Percentiles rank a stretch among this genome's conserved stretches.
Evolutionary conservation across 768 basidiomycete genomes (phyloP).

Genomic region (Trametes cinnabarina): DNA sequence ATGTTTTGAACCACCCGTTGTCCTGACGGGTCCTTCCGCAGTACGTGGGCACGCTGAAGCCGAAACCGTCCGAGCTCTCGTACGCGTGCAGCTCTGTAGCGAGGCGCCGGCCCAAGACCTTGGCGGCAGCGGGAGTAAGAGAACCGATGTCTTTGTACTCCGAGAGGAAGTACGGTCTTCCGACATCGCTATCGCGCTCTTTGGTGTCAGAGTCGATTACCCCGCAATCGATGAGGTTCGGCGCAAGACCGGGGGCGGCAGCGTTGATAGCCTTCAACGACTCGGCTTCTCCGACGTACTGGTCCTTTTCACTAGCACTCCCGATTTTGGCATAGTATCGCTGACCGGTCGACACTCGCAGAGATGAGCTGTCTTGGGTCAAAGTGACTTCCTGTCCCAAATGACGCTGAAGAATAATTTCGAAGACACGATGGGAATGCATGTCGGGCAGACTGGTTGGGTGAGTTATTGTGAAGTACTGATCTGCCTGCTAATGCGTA

Average conservation of each 20-base stretch:
- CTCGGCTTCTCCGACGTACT: constrained; percentile 66
- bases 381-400: constrained; percentile 51
- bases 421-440: constrained; percentile 33
- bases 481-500: too few relatives aligned
- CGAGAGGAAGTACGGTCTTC: constrained; percentile 64
- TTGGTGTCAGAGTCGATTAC: constrained; percentile 28
- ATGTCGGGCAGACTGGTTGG: too few relatives aligned
- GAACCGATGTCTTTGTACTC: constrained; percentile 64
- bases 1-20: constrained; percentile 72
- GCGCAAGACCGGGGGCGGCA: constrained; percentile 70
- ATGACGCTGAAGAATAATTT: constrained; percentile 42
- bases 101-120: constrained; percentile 54
- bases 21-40: constrained; percentile 69
- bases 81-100: constrained; percentile 65
- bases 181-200: constrained; percentile 31
- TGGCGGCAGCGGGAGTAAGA: constrained; percentile 47
- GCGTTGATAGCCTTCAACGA: constrained; percentile 60
- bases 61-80: constrained; percentile 56
- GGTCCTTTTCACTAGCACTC: constrained; percentile 50
- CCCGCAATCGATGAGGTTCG: constrained; percentile 53
- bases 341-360: constrained; percentile 56
- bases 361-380: constrained; percentile 40
- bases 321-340: constrained; percentile 67
- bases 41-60: constrained; percentile 72
- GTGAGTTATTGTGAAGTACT: too few relatives aligned